A percentile compares a stretch with the other conserved stretches of the same genome.
Evolutionary conservation across 805 yeast genomes (phyloP).

Genomic region (Yueomyces sinensis): DNA sequence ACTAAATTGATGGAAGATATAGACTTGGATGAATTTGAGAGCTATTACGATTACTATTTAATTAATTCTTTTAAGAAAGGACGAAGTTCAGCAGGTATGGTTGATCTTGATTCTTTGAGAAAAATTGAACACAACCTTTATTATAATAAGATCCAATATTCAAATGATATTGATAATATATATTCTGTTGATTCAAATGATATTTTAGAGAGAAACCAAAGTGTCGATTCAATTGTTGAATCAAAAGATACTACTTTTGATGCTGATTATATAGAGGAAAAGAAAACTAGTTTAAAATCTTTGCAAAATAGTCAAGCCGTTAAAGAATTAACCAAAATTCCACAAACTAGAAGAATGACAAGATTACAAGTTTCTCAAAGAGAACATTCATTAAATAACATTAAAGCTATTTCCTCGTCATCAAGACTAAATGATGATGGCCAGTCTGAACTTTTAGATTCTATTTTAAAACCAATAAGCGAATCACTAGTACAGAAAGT

Average conservation of each 20-base stretch:
- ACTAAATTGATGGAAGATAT: conserved; percentile 6
- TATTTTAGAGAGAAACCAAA: neutral
- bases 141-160: conserved; percentile 10
- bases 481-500: conserved; percentile 21
- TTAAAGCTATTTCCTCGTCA: conserved; percentile 1
- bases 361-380: conserved; percentile 1
- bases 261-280: neutral
- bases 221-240: neutral
- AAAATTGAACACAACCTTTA: conserved; percentile 16
- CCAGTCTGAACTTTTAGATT: neutral
- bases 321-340: neutral
- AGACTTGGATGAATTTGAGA: conserved; percentile 22
- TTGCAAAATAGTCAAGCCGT: neutral
- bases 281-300: neutral
- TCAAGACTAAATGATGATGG: conserved; percentile 1
- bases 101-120: conserved; percentile 17
- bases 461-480: conserved; percentile 14
- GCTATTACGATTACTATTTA: conserved; percentile 19
- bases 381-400: neutral
- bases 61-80: conserved; percentile 20
- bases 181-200: no score
- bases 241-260: neutral
- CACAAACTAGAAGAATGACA: conserved; percentile 1
- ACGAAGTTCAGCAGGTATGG: conserved; percentile 21
- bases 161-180: neutral